phyloP scores from a whole-genome alignment of 208 protist genomes.

The Wallacemonas rigidus region DNA sequence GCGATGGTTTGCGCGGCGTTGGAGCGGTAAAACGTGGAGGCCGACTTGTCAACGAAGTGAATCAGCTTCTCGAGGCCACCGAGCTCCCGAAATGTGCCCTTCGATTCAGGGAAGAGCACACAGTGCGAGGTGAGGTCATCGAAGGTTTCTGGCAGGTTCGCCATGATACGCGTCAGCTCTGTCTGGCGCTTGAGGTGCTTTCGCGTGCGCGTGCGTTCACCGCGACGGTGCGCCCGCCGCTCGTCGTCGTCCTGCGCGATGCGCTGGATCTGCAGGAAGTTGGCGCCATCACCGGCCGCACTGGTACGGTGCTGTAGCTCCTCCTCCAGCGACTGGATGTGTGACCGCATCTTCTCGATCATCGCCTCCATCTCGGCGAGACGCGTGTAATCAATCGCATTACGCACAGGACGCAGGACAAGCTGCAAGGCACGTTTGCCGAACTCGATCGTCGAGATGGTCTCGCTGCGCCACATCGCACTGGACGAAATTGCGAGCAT shows the following conservation, averaged over 20 bases:
- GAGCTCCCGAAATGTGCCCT: conserved; percentile 80
- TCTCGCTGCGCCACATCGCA: conserved; percentile 79
- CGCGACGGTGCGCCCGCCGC: conserved; percentile 17
- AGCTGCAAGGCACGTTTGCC: conserved; percentile 89
- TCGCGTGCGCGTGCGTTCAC: conserved; percentile 27
- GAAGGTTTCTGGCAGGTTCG: conserved; percentile 89
- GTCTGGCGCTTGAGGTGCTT: conserved; percentile 84
- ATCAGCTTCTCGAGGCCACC: conserved; percentile 81
- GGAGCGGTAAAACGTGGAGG: conserved; percentile 83
- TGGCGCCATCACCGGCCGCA: conserved; percentile 43
- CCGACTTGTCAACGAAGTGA: conserved; percentile 79
- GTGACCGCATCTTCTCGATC: conserved; percentile 91
- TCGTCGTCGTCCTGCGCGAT: conserved; percentile 64
- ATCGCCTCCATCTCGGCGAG: conserved; percentile 93
- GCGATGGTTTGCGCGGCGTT: conserved; percentile 89
- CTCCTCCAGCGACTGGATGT: conserved; percentile 85
- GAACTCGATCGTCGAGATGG: conserved; percentile 90
- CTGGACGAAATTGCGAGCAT: conserved; percentile 81
- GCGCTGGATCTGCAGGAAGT: conserved; percentile 82
- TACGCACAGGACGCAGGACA: conserved; percentile 84
- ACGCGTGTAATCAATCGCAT: conserved; percentile 91
- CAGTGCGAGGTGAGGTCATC: conserved; percentile 92
- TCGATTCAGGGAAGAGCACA: conserved; percentile 85
- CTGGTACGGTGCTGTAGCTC: conserved; percentile 66
- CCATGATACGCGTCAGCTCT: conserved; percentile 88